These are phyloP conservation scores for Tetracentron sinense DNA, from an alignment of 164 flowering plant genomes.

Conservation along the genomic window DNA sequence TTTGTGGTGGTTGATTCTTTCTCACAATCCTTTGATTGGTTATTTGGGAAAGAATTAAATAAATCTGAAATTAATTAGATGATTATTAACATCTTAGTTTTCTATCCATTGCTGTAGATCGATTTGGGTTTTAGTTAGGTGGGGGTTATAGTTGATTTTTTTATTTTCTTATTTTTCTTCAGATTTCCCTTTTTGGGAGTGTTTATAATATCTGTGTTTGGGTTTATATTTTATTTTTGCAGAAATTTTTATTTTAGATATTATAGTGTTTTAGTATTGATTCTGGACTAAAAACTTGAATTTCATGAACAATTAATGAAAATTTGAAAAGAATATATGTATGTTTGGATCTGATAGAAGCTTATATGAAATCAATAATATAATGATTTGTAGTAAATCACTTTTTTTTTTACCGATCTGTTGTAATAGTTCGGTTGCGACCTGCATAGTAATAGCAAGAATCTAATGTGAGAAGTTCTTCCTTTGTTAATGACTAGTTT, in stretches of 20 bases:
- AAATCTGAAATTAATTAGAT: not conserved
- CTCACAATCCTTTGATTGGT: not conserved
- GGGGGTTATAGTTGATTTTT: not conserved
- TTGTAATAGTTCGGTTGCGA: not conserved
- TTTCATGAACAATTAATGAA: no score
- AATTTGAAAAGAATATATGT: not conserved
- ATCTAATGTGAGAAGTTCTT: not conserved
- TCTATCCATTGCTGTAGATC: not conserved
- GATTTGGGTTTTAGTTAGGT: not conserved
- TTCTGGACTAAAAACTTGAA: no score
- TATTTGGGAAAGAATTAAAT: not conserved
- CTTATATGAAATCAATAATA: not conserved
- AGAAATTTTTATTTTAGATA: no score
- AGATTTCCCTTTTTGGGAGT: not conserved
- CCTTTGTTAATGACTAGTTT: not conserved
- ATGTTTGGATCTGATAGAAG: not conserved
- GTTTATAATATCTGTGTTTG: no score
- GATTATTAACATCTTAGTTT: not conserved
- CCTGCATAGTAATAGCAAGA: not conserved
- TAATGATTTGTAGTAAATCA: not conserved
- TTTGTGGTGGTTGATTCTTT: not conserved
- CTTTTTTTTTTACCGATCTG: not conserved
- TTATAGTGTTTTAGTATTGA: no score
- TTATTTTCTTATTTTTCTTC: not conserved
- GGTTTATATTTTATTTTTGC: no score